phyloP scores from a whole-genome alignment of 2,329 filamentous ascomycete species.

The Ascochyta clinopodiicola region DNA sequence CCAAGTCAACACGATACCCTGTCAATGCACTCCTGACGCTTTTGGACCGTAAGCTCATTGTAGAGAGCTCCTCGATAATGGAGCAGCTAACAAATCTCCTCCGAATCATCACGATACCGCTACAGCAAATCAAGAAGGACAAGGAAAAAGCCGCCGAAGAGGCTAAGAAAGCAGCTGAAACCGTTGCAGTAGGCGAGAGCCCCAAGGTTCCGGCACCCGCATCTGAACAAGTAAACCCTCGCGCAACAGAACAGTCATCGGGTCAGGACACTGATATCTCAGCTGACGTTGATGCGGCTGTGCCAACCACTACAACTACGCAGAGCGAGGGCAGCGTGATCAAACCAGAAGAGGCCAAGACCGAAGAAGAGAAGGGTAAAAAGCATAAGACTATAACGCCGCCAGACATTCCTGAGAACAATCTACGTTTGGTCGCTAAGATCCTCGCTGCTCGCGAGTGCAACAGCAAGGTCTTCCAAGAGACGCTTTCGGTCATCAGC shows the following conservation, averaged over 20 bases:
- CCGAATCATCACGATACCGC: constrained; percentile 84
- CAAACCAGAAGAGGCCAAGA: constrained; percentile 47
- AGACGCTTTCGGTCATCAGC: constrained; percentile 98
- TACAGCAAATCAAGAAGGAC: constrained; percentile 84
- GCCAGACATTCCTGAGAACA: constrained; percentile 85
- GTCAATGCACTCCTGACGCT: constrained; percentile 89
- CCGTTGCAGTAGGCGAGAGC: constrained; percentile 10
- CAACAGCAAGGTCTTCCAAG: constrained; percentile 96
- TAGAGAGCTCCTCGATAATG: constrained; percentile 97
- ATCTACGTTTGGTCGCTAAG: constrained; percentile 91
- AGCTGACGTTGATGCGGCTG: constrained; percentile 45
- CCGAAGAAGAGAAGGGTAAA: constrained; percentile 50
- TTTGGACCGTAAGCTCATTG: constrained; percentile 91
- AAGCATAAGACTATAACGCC: constrained; percentile 72
- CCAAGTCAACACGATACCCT: constrained; percentile 83
- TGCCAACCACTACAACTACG: constrained; percentile 2
- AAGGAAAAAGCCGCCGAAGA: constrained; percentile 69
- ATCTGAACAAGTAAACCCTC: constrained; percentile 14
- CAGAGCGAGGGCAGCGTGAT: constrained; percentile 29
- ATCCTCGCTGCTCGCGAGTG: constrained; percentile 96
- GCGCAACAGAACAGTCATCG: constrained; percentile 3
- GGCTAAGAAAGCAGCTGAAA: constrained; percentile 42
- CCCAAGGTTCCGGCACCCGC: constrained; percentile 30
- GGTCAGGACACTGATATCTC: constrained; percentile 47
- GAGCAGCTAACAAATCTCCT: constrained; percentile 87